A percentile compares a stretch with the other conserved stretches of the same genome.
Conservation (phyloP, 2,329 filamentous ascomycete species). For the Pestalotiopsis sp. region DNA sequence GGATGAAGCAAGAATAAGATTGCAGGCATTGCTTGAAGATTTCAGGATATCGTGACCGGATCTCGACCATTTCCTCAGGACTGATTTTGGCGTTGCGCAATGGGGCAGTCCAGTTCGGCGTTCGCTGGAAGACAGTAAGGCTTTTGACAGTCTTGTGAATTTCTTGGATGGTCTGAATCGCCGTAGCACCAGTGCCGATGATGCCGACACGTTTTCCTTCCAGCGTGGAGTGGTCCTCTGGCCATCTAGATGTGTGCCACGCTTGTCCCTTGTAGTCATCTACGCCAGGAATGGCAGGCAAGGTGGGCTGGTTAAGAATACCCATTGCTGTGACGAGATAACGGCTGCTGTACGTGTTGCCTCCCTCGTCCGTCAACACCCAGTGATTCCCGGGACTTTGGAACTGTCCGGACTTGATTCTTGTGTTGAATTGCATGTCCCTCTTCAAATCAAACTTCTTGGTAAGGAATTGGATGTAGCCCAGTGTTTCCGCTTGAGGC, state of each 20-base stretch:
- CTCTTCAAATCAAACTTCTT: constrained; percentile 36
- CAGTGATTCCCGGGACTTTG: constrained; percentile 23
- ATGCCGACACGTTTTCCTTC: constrained; percentile 29
- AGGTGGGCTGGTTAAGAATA: constrained; percentile 33
- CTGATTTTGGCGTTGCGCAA: constrained; percentile 29
- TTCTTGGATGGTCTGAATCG: constrained; percentile 31
- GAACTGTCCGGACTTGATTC: constrained; percentile 18
- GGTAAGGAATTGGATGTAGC: constrained; percentile 40
- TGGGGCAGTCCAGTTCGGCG: constrained; percentile 27
- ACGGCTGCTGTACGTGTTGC: constrained; percentile 24
- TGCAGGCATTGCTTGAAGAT: constrained; percentile 30
- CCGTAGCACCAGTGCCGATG: constrained; percentile 33
- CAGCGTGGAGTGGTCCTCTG: constrained; percentile 20
- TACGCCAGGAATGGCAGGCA: constrained; percentile 35
- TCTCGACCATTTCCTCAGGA: constrained; percentile 31
- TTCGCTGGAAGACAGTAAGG: constrained; percentile 28
- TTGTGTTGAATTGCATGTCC: constrained; percentile 34
- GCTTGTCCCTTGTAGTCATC: constrained; percentile 29
- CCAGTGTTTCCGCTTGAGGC: constrained; percentile 36
- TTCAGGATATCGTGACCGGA: constrained; percentile 29
- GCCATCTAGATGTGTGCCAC: constrained; percentile 31
- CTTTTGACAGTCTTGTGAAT: constrained; percentile 24
- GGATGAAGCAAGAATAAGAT: constrained; percentile 31
- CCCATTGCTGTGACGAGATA: constrained; percentile 32
- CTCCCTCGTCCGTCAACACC: constrained; percentile 28